Evolutionary conservation across 2,329 filamentous ascomycete genomes (phyloP).

Genomic region (Stagonosporopsis tanaceti): DNA sequence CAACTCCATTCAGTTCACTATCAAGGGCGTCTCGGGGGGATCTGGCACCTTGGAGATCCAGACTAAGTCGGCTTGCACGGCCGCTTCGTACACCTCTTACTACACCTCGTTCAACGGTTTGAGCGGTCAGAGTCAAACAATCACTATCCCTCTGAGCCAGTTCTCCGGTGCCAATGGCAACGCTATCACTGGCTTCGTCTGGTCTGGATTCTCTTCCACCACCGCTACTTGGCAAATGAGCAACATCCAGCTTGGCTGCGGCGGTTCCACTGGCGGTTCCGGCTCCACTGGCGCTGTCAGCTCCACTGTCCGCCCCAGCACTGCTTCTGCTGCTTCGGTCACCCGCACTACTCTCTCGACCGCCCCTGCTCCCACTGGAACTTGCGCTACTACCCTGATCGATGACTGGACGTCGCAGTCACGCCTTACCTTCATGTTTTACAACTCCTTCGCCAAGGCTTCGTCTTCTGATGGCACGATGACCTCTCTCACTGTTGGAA

Average conservation of each 20-base stretch:
- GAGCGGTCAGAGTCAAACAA: slow-evolving; percentile 59
- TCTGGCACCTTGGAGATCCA: slow-evolving; percentile 58
- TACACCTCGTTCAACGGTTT: slow-evolving; percentile 57
- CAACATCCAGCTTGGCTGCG: slow-evolving; percentile 58
- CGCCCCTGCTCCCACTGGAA: slow-evolving; percentile 34
- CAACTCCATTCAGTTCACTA: slow-evolving; percentile 57
- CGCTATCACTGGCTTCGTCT: slow-evolving; percentile 58
- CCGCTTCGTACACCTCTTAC: slow-evolving; percentile 53
- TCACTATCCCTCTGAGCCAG: slow-evolving; percentile 60
- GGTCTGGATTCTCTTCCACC: slow-evolving; percentile 52
- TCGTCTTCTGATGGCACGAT: slow-evolving; percentile 66
- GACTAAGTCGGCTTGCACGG: slow-evolving; percentile 56
- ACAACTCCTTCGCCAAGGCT: slow-evolving; percentile 65
- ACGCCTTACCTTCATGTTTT: slow-evolving; percentile 66
- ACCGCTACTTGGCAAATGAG: slow-evolving; percentile 58
- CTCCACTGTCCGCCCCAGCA: slow-evolving; percentile 12
- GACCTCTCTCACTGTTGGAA: slow-evolving; percentile 63
- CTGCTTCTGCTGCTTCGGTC: slow-evolving; percentile 13
- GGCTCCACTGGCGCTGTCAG: slow-evolving; percentile 13
- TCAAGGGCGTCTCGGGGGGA: slow-evolving; percentile 56
- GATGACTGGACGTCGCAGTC: slow-evolving; percentile 71
- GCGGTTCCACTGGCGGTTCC: slow-evolving; percentile 18
- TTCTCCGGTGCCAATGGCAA: slow-evolving; percentile 61
- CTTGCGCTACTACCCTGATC: slow-evolving; percentile 58
- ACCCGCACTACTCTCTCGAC: slow-evolving; percentile 18